Evolutionary conservation across 192 early-diverging fungal genomes (phyloP).

Genomic region (Linnemannia elongata): DNA sequence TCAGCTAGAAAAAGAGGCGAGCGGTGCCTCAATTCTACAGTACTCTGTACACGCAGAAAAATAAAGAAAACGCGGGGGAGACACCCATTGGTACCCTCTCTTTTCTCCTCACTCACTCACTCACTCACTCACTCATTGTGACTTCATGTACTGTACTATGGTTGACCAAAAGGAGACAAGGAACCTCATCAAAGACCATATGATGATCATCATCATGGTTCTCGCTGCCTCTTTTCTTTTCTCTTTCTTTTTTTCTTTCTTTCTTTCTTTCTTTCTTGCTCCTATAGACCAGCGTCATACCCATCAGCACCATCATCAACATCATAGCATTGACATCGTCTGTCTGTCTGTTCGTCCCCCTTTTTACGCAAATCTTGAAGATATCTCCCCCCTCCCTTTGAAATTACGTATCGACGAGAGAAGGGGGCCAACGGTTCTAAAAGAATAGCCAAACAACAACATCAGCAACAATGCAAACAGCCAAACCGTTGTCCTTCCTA

Average conservation of each 20-base stretch:
- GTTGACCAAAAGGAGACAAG: too few species aligned
- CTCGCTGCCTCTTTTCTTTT: not conserved
- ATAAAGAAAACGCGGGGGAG: not conserved
- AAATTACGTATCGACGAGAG: not conserved
- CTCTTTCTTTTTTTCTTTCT: not conserved
- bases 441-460: not conserved
- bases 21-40: constrained; percentile 3
- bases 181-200: too few species aligned
- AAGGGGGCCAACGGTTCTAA: too few species aligned
- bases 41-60: not conserved
- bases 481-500: too few species aligned
- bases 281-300: not conserved
- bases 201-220: too few species aligned
- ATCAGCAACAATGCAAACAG: not conserved
- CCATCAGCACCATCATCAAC: not conserved
- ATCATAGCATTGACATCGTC: not conserved
- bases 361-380: not conserved
- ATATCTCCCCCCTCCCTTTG: not conserved
- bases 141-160: too few species aligned
- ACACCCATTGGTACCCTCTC: not conserved
- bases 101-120: too few species aligned
- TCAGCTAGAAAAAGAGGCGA: too few species aligned
- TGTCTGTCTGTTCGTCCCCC: not conserved
- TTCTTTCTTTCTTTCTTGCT: not conserved
- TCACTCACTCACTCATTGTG: too few species aligned